Evolutionary conservation across 768 basidiomycete species (phyloP).

Genomic region (Tulasnella sp.): DNA sequence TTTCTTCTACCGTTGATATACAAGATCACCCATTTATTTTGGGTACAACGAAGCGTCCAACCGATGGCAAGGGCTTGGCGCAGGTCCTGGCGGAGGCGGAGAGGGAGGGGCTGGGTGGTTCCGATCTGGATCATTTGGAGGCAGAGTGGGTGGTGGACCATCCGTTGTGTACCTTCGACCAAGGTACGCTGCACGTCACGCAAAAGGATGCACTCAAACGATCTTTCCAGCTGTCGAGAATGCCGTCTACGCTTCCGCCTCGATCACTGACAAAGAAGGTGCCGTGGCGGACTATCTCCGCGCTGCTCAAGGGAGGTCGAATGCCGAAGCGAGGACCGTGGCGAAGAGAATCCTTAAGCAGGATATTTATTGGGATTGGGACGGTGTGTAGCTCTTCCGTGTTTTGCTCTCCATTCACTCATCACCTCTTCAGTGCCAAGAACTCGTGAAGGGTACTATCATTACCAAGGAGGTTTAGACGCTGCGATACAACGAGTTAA

Average conservation of each 20-base stretch:
- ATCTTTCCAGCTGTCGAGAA: constrained; percentile 41
- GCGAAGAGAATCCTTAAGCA: constrained; percentile 64
- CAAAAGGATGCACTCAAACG: background rate
- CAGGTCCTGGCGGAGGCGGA: constrained; percentile 61
- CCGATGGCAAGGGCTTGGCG: constrained; percentile 39
- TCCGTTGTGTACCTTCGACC: constrained; percentile 67
- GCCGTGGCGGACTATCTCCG: constrained; percentile 47
- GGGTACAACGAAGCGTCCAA: constrained; percentile 27
- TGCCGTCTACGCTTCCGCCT: constrained; percentile 39
- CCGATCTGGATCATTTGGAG: constrained; percentile 63
- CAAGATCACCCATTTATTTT: constrained; percentile 53
- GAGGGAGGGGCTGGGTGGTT: constrained; percentile 45
- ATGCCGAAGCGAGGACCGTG: constrained; percentile 52
- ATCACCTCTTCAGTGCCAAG: constrained; percentile 46
- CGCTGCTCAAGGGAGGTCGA: constrained; percentile 53
- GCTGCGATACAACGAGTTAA: constrained; percentile 70
- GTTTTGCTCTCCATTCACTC: background rate
- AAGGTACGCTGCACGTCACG: constrained; percentile 43
- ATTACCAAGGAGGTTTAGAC: constrained; percentile 70
- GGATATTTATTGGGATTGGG: constrained; percentile 79
- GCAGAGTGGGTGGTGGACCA: constrained; percentile 57
- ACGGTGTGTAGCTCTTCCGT: constrained; percentile 38
- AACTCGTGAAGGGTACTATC: constrained; percentile 85
- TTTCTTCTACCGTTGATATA: constrained; percentile 72
- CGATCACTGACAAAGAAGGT: constrained; percentile 39